phyloP scores from a whole-genome alignment of 2,329 filamentous ascomycete species.

The Colletotrichum incanum region DNA sequence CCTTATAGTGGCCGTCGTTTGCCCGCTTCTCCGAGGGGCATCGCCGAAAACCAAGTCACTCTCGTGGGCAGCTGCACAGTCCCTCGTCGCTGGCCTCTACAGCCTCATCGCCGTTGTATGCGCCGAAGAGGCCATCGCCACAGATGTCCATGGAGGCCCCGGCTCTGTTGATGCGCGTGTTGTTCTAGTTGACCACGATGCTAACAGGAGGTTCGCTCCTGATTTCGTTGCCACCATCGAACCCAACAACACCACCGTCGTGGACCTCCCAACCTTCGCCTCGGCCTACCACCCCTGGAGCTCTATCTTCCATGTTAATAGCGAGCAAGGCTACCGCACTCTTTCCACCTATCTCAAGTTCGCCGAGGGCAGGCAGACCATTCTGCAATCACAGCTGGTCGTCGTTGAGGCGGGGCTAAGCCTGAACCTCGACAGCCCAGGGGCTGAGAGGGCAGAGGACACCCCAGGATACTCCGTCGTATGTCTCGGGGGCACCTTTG shows the following conservation, averaged over 20 bases:
- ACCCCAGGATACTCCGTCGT: conserved; percentile 60
- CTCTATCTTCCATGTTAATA: conserved; percentile 76
- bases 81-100: conserved; percentile 84
- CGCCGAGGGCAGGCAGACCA: conserved; percentile 62
- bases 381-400: conserved; percentile 67
- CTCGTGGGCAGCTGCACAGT: conserved; percentile 79
- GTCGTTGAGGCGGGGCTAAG: conserved; percentile 69
- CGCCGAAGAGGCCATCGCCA: conserved; percentile 73
- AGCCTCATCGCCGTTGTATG: conserved; percentile 82
- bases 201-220: conserved; percentile 49
- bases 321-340: conserved; percentile 74
- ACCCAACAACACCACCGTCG: conserved; percentile 62
- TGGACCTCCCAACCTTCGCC: conserved; percentile 68
- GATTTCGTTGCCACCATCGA: conserved; percentile 57
- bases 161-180: conserved; percentile 84
- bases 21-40: conserved; percentile 71
- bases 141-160: conserved; percentile 67
- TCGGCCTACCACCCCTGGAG: conserved; percentile 73
- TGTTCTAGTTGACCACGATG: conserved; percentile 78
- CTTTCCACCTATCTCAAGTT: conserved; percentile 65
- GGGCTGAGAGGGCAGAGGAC: background rate
- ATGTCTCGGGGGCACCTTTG: conserved; percentile 93
- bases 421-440: conserved; percentile 53
- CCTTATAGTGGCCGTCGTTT: conserved; percentile 72
- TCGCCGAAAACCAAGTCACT: conserved; percentile 66